Conservation (phyloP, 345 rosid species). For the Streptanthus diversifolius region DNA sequence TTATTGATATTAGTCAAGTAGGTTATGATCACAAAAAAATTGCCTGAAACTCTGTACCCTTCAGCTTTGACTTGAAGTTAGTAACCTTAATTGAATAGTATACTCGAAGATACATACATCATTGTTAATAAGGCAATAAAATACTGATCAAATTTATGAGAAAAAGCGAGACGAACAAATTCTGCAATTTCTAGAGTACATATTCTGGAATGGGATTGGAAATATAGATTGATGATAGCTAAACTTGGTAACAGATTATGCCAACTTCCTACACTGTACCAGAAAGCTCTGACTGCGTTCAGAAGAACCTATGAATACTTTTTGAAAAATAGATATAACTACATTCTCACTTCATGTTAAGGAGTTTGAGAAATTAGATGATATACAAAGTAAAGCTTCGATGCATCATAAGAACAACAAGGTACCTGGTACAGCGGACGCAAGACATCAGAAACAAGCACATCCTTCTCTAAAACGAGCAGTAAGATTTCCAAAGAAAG, state of each 20-base stretch:
- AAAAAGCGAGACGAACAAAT: neutral
- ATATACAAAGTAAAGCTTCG: neutral
- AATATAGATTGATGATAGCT: constrained; percentile 6
- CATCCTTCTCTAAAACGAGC: constrained; percentile 79
- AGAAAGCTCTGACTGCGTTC: neutral
- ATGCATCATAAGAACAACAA: constrained; percentile 4
- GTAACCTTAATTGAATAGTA: constrained; percentile 1
- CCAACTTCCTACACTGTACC: neutral
- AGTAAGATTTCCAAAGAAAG: constrained; percentile 79
- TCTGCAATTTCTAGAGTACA: neutral
- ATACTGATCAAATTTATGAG: neutral
- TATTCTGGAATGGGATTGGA: neutral
- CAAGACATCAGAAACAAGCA: constrained; percentile 79
- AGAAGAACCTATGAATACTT: neutral
- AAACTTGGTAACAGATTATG: neutral
- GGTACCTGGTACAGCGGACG: constrained; percentile 87
- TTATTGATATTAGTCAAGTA: constrained; percentile 5
- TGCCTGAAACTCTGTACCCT: neutral
- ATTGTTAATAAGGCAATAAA: neutral
- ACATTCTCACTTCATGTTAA: constrained; percentile 3
- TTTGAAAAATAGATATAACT: neutral
- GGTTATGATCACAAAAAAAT: neutral
- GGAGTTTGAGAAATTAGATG: neutral
- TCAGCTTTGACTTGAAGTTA: constrained; percentile 1
- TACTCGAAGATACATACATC: neutral